Evolutionary conservation across 192 early-diverging fungal species (phyloP), one percentile per base, ranked within the genome.

Genomic region (Physocladia obscura): DNA sequence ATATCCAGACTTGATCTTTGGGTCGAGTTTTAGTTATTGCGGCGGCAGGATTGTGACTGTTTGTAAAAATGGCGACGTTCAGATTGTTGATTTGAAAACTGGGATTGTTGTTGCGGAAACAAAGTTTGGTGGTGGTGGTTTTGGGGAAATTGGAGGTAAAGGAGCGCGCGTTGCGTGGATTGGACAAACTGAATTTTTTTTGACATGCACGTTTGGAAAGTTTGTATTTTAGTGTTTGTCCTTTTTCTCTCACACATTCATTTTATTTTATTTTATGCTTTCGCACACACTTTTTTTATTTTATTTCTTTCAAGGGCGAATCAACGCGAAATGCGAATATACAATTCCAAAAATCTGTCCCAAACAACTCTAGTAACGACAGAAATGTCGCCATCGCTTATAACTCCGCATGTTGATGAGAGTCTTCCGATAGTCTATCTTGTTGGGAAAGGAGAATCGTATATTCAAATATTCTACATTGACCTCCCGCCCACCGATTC

Each of bases 301-400:
- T 49, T 56, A 39, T 29, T 34, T 57, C 40, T n/a, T 22, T 35
- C 48, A 57, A 79, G 79, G 26, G 89, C 87, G 13, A 89, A 87
- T 59, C 84, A 84, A 55, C 86, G 93, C 8, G 89, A 93, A 62
- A 71, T 95, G 29, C 38, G 85, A 57, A 44, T 84, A 3, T 84
- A 77, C 65, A 67, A 78, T 27, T 49, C 52, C 21, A 37, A 59
- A 8, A 51, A 83, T 38, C 52, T 81, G 21, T 34, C 67, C 1
- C 37, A 40, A 5, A 51, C 74, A 15, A 29, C 38, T 26, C 48
- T 59, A 6, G 36, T 67, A 3, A 26, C 30, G 13, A 36, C 94
- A 57, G 94, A 93, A 57, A 81, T 82, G 24, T 91, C 90, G 0
- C 92, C 94, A 2, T 89, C 91, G 19, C 58, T 92, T 1, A 83